phyloP scores from a whole-genome alignment of 176 grass and related monocot species.

The Tillandsia leiboldiana region DNA sequence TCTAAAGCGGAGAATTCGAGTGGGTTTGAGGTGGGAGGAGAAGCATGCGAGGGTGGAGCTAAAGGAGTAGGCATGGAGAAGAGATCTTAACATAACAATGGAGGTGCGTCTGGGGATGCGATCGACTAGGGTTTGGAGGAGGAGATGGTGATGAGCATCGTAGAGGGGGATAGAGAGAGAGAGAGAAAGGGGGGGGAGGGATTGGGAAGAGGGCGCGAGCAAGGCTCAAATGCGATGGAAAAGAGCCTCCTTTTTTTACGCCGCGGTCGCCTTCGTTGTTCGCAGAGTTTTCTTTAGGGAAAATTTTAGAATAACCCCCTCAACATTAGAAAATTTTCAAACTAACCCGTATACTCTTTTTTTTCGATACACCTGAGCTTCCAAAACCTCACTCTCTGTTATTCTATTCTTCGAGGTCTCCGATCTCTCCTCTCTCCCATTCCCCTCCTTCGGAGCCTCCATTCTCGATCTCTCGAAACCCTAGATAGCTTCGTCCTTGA shows the following conservation, averaged over 20 bases:
- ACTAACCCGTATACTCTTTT: too few species aligned
- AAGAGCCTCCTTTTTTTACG: too few species aligned
- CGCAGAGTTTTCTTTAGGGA: too few species aligned
- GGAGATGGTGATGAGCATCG: constrained; percentile 35
- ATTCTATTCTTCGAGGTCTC: background rate
- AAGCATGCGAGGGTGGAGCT: constrained; percentile 20
- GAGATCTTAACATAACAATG: constrained; percentile 65
- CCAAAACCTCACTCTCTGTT: background rate
- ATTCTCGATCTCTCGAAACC: background rate
- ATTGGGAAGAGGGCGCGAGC: too few species aligned
- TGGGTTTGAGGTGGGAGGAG: constrained; percentile 24
- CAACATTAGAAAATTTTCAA: too few species aligned
- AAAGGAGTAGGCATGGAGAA: constrained; percentile 29
- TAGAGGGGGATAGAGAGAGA: constrained; percentile 17
- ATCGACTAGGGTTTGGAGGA: background rate
- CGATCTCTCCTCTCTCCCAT: background rate
- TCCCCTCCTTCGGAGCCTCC: background rate
- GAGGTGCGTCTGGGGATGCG: background rate
- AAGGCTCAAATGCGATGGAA: too few species aligned
- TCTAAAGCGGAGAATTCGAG: constrained; percentile 31
- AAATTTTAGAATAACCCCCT: too few species aligned
- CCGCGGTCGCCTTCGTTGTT: too few species aligned
- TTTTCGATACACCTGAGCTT: too few species aligned
- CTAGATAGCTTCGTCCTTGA: background rate
- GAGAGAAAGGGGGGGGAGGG: background rate